Evolutionary conservation across 2,329 filamentous ascomycete species (phyloP).

Genomic region (Cladophialophora carrionii): DNA sequence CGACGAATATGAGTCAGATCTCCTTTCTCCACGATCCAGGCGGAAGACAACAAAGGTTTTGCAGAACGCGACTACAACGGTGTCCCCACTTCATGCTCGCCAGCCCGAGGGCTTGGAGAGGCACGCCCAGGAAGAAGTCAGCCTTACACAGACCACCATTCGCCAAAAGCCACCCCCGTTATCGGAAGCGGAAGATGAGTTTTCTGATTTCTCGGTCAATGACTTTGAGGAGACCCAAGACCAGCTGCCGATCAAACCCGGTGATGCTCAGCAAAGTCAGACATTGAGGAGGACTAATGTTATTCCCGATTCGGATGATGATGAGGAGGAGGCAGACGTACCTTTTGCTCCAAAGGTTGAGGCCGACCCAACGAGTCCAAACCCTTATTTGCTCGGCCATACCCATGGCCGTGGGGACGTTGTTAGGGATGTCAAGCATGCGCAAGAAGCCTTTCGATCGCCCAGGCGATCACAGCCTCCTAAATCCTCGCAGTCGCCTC

Average conservation of each 20-base stretch:
- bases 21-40: conserved; percentile 23
- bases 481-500: conserved; percentile 5
- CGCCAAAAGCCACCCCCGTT: background rate
- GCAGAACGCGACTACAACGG: conserved; percentile 6
- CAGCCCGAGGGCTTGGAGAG: conserved; percentile 4
- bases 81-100: conserved; percentile 12
- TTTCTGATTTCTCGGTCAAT: conserved; percentile 5
- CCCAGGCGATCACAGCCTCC: background rate
- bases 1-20: conserved; percentile 46
- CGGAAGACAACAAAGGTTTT: conserved; percentile 20
- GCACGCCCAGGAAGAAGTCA: background rate
- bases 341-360: conserved; percentile 5
- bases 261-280: background rate
- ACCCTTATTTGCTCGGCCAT: background rate
- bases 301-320: conserved; percentile 32
- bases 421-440: background rate
- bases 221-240: background rate
- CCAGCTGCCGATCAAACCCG: background rate
- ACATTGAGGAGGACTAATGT: conserved; percentile 7
- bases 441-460: background rate
- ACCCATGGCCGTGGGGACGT: background rate
- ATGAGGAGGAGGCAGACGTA: conserved; percentile 17
- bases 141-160: conserved; percentile 9
- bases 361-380: background rate
- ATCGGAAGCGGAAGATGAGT: background rate